phyloP scores from a whole-genome alignment of 495 filamentous ascomycete genomes.

The Penicillium mononematosum region DNA sequence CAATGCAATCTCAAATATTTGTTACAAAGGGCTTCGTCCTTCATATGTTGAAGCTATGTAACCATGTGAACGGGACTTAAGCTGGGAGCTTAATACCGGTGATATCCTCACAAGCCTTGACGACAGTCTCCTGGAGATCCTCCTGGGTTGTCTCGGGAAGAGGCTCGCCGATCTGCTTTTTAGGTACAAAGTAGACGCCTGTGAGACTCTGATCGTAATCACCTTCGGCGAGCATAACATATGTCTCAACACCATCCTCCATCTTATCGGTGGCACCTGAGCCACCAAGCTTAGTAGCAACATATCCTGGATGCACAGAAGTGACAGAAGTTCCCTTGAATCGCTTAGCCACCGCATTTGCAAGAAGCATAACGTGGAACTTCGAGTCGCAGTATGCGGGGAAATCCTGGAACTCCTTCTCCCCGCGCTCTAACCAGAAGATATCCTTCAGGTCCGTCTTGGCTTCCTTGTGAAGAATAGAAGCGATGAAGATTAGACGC shows the following conservation, averaged over 20 bases:
- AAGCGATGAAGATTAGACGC: conserved; percentile 20
- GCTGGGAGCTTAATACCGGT: conserved; percentile 18
- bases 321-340: conserved; percentile 16
- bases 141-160: conserved; percentile 13
- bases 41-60: no score
- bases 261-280: conserved; percentile 16
- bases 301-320: conserved; percentile 19
- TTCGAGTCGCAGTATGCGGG: conserved; percentile 25
- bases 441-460: conserved; percentile 20
- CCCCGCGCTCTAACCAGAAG: conserved; percentile 23
- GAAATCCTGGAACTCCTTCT: conserved; percentile 21
- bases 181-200: conserved; percentile 23
- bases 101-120: conserved; percentile 16
- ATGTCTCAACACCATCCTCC: conserved; percentile 28
- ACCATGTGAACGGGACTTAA: background rate
- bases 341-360: conserved; percentile 19
- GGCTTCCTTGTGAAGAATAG: conserved; percentile 15
- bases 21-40: no score
- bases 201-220: conserved; percentile 24
- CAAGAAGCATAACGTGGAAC: conserved; percentile 21
- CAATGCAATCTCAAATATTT: no score
- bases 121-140: conserved; percentile 18
- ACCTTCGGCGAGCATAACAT: conserved; percentile 26
- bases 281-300: conserved; percentile 23
- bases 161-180: conserved; percentile 18